Evolutionary conservation across 108 stramenopile genomes (phyloP).

Genomic region (Cyclotella sp.): DNA sequence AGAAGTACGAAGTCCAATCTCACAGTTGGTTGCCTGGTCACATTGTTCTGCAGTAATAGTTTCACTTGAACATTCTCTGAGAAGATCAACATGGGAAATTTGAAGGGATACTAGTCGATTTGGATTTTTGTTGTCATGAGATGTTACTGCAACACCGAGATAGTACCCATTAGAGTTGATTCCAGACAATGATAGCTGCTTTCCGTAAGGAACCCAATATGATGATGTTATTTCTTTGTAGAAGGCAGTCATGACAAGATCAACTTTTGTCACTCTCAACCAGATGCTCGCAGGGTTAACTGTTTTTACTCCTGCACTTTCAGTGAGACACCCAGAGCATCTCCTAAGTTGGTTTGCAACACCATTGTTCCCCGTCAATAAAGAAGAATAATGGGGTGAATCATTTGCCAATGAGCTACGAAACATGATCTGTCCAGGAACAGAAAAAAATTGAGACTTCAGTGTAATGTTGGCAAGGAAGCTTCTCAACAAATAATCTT

Average conservation of each 20-base stretch:
- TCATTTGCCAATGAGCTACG: slow-evolving; percentile 12
- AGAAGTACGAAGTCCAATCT: slow-evolving; percentile 10
- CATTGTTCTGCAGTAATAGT: slow-evolving; percentile 25
- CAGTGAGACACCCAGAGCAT: slow-evolving; percentile 16
- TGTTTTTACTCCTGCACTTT: neutral
- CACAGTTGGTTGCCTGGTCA: slow-evolving; percentile 39
- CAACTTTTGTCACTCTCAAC: slow-evolving; percentile 41
- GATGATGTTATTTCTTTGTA: slow-evolving; percentile 27
- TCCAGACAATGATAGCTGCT: slow-evolving; percentile 16
- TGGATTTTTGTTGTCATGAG: slow-evolving; percentile 9
- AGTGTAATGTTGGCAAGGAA: neutral
- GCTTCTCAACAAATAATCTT: neutral
- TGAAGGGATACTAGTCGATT: neutral
- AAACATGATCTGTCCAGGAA: slow-evolving; percentile 24
- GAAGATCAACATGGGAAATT: slow-evolving; percentile 24
- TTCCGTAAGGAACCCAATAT: slow-evolving; percentile 41
- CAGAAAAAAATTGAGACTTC: neutral
- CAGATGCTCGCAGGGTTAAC: slow-evolving; percentile 12
- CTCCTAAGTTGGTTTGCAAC: slow-evolving; percentile 33
- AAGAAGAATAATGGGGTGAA: slow-evolving; percentile 14
- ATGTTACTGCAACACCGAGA: slow-evolving; percentile 28
- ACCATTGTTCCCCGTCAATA: slow-evolving; percentile 11
- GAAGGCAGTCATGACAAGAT: slow-evolving; percentile 35
- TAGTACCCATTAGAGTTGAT: slow-evolving; percentile 38
- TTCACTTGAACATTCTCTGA: slow-evolving; percentile 16